Percentiles rank a stretch among this genome's conserved stretches.
Conservation (phyloP, 1,284 basidiomycete genomes). For the Cutaneotrichosporon sp. region DNA sequence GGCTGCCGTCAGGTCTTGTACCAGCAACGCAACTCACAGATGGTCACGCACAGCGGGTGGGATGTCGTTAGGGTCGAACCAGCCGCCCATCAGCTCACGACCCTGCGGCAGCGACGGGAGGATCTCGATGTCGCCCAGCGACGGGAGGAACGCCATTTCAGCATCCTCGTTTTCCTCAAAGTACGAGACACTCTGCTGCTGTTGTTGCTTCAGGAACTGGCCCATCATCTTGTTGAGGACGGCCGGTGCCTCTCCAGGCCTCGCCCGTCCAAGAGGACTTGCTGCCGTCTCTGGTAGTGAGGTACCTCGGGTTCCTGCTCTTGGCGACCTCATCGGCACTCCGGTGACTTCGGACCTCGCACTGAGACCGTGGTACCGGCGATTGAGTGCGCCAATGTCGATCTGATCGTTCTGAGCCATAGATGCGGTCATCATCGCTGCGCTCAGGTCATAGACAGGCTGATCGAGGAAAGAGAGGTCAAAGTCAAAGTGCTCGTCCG, state of each 20-base stretch:
- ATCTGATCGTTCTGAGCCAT: conserved; percentile 5
- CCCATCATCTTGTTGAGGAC: conserved; percentile 6
- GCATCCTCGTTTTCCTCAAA: conserved; percentile 6
- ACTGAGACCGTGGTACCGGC: conserved; percentile 7
- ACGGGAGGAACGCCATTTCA: neutral
- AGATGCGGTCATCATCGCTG: conserved; percentile 15
- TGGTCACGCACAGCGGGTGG: conserved; percentile 39
- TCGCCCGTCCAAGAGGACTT: neutral
- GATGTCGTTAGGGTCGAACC: conserved; percentile 43
- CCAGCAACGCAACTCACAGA: conserved; percentile 25
- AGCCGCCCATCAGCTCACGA: conserved; percentile 33
- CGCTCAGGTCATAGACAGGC: conserved; percentile 22
- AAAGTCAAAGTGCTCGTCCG: conserved; percentile 24
- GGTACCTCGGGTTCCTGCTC: neutral
- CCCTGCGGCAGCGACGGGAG: conserved; percentile 22
- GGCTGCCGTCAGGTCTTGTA: conserved; percentile 19
- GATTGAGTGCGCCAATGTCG: conserved; percentile 4
- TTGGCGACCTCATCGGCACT: conserved; percentile 4
- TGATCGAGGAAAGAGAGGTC: conserved; percentile 28
- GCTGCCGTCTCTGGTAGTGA: neutral
- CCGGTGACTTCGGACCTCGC: conserved; percentile 7
- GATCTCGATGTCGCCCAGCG: conserved; percentile 17
- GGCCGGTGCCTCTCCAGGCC: neutral
- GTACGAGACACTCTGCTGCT: conserved; percentile 8
- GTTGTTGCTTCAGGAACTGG: neutral